These are phyloP conservation scores for Ambrosiella cleistominuta DNA, from an alignment of 2,329 filamentous ascomycete species.

Conservation along the genomic window DNA sequence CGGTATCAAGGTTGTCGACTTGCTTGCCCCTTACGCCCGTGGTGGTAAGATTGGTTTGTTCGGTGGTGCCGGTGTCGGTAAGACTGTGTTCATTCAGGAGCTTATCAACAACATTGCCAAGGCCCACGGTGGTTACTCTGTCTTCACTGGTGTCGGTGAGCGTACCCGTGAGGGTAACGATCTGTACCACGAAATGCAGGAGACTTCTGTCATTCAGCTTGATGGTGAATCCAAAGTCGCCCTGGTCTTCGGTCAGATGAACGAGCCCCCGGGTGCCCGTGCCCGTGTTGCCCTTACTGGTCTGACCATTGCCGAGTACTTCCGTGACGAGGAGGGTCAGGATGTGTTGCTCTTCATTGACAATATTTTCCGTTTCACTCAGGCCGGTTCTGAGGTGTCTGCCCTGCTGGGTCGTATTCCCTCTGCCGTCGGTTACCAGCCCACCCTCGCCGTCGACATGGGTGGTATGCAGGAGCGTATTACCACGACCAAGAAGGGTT, in stretches of 20 bases:
- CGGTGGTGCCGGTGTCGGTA: conserved; percentile 99
- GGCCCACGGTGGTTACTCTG: conserved; percentile 99
- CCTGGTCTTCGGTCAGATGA: conserved; percentile 99
- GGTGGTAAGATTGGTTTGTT: conserved; percentile 99
- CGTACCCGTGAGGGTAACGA: conserved; percentile 99
- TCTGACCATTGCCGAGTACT: conserved; percentile 65
- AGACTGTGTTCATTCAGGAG: conserved; percentile 99
- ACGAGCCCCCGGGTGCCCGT: conserved; percentile 98
- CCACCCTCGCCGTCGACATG: conserved; percentile 96
- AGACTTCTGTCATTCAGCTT: conserved; percentile 97
- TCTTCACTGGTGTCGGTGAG: conserved; percentile 99
- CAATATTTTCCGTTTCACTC: conserved; percentile 99
- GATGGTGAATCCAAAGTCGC: conserved; percentile 99
- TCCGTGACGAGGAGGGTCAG: conserved; percentile 61
- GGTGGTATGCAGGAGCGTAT: conserved; percentile 99
- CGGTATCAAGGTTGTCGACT: conserved; percentile 99
- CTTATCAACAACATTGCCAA: conserved; percentile 99
- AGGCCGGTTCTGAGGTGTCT: conserved; percentile 99
- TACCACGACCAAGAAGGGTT: conserved; percentile 98
- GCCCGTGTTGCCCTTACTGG: conserved; percentile 98
- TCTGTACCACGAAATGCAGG: conserved; percentile 99
- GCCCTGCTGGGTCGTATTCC: conserved; percentile 98
- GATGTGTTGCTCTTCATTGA: conserved; percentile 99
- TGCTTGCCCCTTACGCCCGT: conserved; percentile 97
- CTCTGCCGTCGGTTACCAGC: conserved; percentile 99